Evolutionary conservation across 495 filamentous ascomycete species (phyloP), one percentile per base, ranked within the genome.

Genomic region (Aspergillus nidulans): DNA sequence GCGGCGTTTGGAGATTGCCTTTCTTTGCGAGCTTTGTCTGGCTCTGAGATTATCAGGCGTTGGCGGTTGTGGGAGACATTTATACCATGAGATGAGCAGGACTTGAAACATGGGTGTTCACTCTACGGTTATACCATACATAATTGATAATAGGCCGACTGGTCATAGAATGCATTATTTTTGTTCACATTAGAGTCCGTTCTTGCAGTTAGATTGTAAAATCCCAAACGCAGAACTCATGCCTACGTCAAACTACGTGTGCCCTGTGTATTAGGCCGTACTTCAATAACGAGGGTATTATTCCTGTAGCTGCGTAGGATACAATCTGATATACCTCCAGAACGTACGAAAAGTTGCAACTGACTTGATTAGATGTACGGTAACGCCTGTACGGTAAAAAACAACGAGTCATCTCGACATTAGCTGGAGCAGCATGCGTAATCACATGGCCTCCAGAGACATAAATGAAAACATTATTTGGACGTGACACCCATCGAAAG

Each of bases 1-100:
- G 49, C 34, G 49, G 54, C 49, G 53, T 49, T 48, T 44, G 43
- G 52, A 50, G 28, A 49, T 55, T 57, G 16, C 28, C 32, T 52
- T 53, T 38, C 40, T 32, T 30, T 50, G 19, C 19, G 16, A 8
- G 41, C 30, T 34, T 40, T 54, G 46, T 34, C 32, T 52, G 48
- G 40, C 30, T 34, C 38, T 46, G 34, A 55, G 30, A 50, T 21
- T 50, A 50, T 32, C 18, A 32, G 52, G 47, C 20, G 57, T 49
- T 39, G 18, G 44, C 49, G 34, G 55, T 52, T 47, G 34, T 12
- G 18, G 13, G 46, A 32, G 32, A 58, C 15, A 61, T 61, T 51
- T 58, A 56, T 58, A 55, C 62, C 59, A 57, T 57, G 51, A 55
- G 23, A 59, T 59, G 49, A 64, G 62, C 62, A n/a, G 62, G 62